phyloP scores from a whole-genome alignment of 2,329 filamentous ascomycete genomes.

The Raffaelea arxii region DNA sequence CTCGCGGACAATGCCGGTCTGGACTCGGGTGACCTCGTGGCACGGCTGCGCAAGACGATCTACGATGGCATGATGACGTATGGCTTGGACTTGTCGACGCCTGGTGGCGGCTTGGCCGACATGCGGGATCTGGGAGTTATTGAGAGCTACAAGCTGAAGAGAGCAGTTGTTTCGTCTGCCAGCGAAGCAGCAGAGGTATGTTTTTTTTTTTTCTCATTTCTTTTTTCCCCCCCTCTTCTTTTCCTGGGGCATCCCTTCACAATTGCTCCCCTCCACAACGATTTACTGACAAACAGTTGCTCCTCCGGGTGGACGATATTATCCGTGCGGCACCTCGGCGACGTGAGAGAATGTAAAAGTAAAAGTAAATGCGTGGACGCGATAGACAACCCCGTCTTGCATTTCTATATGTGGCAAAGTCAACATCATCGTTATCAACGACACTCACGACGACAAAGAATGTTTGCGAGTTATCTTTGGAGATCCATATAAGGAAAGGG shows the following conservation, averaged over 20 bases:
- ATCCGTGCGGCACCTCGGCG: slow-evolving; percentile 84
- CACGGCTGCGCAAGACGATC: slow-evolving; percentile 82
- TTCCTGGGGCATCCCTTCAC: background rate
- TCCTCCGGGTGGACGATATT: slow-evolving; percentile 94
- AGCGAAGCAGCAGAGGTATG: slow-evolving; percentile 93
- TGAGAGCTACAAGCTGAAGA: slow-evolving; percentile 98
- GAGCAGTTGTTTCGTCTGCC: slow-evolving; percentile 91
- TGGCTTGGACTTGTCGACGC: slow-evolving; percentile 78
- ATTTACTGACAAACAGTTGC: slow-evolving; percentile 42
- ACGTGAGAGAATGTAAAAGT: slow-evolving; percentile 47
- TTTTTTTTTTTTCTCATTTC: slow-evolving; percentile 4
- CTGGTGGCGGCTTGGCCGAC: slow-evolving; percentile 85
- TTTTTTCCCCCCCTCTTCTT: background rate
- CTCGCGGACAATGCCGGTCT: slow-evolving; percentile 95
- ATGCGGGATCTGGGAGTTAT: slow-evolving; percentile 94
- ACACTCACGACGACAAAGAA: too few species aligned
- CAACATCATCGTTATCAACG: too few species aligned
- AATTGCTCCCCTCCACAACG: background rate
- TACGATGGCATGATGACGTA: slow-evolving; percentile 92
- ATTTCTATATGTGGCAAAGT: background rate
- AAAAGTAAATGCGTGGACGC: background rate
- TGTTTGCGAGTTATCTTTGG: too few species aligned
- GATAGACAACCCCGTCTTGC: background rate
- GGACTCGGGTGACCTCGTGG: slow-evolving; percentile 89
- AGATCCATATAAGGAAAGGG: too few species aligned